Evolutionary conservation across 2,329 filamentous ascomycete species (phyloP).

Genomic region (Aspergillus japonicus): DNA sequence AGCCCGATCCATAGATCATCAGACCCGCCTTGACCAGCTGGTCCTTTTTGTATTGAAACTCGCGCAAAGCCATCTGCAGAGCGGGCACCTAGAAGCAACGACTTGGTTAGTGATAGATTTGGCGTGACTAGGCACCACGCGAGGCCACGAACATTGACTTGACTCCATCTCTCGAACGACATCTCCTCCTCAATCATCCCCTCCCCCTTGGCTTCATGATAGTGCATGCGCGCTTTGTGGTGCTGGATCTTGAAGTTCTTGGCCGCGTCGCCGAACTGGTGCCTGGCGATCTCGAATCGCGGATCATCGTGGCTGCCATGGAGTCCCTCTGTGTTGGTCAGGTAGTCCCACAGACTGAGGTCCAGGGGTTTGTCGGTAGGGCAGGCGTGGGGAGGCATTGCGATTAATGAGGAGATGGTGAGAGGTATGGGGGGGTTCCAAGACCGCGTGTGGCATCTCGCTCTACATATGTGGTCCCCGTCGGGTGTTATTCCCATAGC

Average conservation of each 20-base stretch:
- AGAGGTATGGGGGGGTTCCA: not conserved
- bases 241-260: not conserved
- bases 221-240: not conserved
- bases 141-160: not conserved
- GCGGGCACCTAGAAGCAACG: not conserved
- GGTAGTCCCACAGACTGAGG: not conserved
- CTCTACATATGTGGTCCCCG: too few species aligned
- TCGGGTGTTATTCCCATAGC: too few species aligned
- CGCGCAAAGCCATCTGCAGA: not conserved
- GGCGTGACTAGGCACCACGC: too few species aligned
- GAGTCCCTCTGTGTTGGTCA: not conserved
- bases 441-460: not conserved
- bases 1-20: not conserved
- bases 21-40: not conserved
- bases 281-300: not conserved
- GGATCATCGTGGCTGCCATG: not conserved
- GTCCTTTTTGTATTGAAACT: not conserved
- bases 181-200: not conserved
- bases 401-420: not conserved
- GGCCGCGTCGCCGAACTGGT: not conserved
- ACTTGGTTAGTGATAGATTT: too few species aligned
- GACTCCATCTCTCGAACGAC: not conserved
- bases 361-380: not conserved
- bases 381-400: not conserved
- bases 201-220: not conserved